Percentiles rank a stretch among this genome's conserved stretches.
Evolutionary conservation across 495 filamentous ascomycete species (phyloP).

Genomic region (Penicillium lagena): DNA sequence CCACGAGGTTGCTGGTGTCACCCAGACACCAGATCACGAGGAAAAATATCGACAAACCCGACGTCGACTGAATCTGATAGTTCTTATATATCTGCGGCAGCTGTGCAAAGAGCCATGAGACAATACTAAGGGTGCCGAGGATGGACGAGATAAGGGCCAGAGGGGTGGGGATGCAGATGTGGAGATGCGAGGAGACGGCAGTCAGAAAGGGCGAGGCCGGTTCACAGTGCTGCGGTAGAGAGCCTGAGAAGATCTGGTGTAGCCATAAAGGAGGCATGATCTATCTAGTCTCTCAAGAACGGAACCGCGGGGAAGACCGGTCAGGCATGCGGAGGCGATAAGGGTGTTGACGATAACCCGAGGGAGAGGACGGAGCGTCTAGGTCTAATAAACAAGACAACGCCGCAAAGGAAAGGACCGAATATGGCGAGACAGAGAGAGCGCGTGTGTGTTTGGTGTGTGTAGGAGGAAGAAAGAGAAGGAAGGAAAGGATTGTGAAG

Average conservation of each 20-base stretch:
- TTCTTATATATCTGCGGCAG: conserved; percentile 72
- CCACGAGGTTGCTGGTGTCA: conserved; percentile 62
- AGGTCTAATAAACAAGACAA: not conserved
- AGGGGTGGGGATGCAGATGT: conserved; percentile 61
- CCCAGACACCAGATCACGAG: conserved; percentile 64
- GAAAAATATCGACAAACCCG: conserved; percentile 64
- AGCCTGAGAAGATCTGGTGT: conserved; percentile 16
- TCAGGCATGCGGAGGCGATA: not conserved
- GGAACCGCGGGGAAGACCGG: too few relatives aligned
- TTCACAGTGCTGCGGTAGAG: conserved; percentile 56
- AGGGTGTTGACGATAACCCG: not conserved
- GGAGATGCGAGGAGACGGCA: conserved; percentile 52
- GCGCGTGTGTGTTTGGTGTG: too few relatives aligned
- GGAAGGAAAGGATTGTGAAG: not conserved
- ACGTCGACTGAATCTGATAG: conserved; percentile 56
- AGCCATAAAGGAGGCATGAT: conserved; percentile 27
- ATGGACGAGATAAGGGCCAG: conserved; percentile 59
- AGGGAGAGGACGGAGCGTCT: not conserved
- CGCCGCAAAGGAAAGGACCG: too few relatives aligned
- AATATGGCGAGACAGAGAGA: too few relatives aligned
- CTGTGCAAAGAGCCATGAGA: conserved; percentile 74
- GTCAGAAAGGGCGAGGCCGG: conserved; percentile 54
- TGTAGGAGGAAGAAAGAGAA: not conserved
- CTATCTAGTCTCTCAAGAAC: not conserved
- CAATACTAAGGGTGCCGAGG: conserved; percentile 59